Conservation (phyloP, 2,329 filamentous ascomycete genomes). For the Chaetothyriales sp. region DNA sequence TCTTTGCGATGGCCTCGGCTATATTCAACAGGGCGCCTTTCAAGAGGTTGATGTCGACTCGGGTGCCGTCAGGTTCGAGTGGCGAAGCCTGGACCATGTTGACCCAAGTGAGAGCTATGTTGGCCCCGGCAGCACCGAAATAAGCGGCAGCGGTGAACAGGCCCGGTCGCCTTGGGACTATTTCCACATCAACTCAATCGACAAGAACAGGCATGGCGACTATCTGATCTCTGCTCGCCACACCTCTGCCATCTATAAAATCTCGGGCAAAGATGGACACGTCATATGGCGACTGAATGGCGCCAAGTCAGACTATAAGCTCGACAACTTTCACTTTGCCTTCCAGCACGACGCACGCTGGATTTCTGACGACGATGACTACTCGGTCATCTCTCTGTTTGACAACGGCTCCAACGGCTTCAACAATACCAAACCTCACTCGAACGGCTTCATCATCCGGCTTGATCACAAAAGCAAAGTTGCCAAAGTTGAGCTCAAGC, state of each 20-base stretch:
- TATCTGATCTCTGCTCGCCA: conserved; percentile 30
- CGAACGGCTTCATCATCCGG: conserved; percentile 26
- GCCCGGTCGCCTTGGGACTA: conserved; percentile 32
- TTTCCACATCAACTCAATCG: conserved; percentile 31
- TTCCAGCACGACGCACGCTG: conserved; percentile 30
- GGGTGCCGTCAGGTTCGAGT: conserved; percentile 43
- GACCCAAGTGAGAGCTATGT: conserved; percentile 35
- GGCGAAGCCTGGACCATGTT: conserved; percentile 43
- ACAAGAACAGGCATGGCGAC: conserved; percentile 27
- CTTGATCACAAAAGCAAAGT: conserved; percentile 25
- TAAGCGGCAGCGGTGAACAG: conserved; percentile 33
- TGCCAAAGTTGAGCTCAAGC: conserved; percentile 23
- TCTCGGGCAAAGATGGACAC: conserved; percentile 26
- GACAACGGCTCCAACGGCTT: conserved; percentile 30
- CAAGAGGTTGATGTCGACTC: conserved; percentile 39
- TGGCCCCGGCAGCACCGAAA: conserved; percentile 29
- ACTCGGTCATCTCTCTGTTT: conserved; percentile 26
- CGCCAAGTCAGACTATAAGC: conserved; percentile 18
- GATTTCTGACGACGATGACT: conserved; percentile 25
- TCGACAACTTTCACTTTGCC: conserved; percentile 26
- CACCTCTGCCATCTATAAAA: conserved; percentile 27
- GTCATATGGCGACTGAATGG: conserved; percentile 27
- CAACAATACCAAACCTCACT: conserved; percentile 25
- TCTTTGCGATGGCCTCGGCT: conserved; percentile 30
- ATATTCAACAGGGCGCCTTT: conserved; percentile 38